Evolutionary conservation across 2,329 filamentous ascomycete species (phyloP).

Genomic region (Zymoseptoria tritici): DNA sequence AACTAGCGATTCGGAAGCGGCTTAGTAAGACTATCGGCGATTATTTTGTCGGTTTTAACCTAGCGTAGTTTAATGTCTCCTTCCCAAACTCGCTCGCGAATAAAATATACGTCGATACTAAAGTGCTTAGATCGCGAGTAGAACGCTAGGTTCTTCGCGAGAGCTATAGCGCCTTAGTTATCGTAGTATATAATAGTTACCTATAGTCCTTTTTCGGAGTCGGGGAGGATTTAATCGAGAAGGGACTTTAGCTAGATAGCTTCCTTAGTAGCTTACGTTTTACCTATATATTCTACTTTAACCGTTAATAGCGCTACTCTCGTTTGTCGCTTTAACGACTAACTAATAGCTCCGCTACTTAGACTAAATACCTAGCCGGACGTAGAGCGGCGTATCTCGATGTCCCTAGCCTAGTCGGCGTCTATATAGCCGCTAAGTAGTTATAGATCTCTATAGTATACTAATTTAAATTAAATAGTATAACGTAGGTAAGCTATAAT

Average conservation of each 20-base stretch:
- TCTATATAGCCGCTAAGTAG: conserved; percentile 16
- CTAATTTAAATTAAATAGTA: conserved; percentile 6
- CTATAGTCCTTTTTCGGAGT: conserved; percentile 1
- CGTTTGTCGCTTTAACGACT: conserved; percentile 16
- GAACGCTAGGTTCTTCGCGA: neutral
- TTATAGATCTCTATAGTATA: conserved; percentile 6
- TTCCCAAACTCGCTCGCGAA: no score
- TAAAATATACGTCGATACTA: no score
- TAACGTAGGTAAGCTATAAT: conserved; percentile 7
- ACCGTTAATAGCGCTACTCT: conserved; percentile 16
- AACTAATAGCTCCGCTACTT: conserved; percentile 6
- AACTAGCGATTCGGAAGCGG: no score
- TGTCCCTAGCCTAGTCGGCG: conserved; percentile 15
- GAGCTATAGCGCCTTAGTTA: conserved; percentile 5
- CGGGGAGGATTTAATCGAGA: no score
- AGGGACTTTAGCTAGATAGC: conserved; percentile 13
- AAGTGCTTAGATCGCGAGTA: neutral
- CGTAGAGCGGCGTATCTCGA: conserved; percentile 8
- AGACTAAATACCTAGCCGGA: conserved; percentile 9
- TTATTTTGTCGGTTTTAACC: no score
- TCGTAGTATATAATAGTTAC: conserved; percentile 5
- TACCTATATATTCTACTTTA: conserved; percentile 21
- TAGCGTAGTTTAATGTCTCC: no score
- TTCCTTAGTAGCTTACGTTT: conserved; percentile 17
- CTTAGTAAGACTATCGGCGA: no score